Base-by-base conservation (phyloP, 306 rosid genomes). In the Trifolium subterraneum region DNA sequence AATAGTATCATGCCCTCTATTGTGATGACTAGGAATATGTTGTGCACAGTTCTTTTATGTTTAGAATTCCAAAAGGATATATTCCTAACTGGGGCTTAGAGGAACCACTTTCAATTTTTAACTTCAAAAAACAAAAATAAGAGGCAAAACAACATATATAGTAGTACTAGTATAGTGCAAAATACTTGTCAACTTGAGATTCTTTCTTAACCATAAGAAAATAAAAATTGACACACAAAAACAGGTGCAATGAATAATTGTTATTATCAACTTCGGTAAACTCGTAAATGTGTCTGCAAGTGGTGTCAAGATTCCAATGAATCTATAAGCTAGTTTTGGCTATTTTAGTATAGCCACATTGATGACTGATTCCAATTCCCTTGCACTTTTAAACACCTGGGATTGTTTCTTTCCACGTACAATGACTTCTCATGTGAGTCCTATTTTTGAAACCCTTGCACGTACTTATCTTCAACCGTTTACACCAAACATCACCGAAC, bases 381-480 rank as follows among this genome's bases (percentile, higher is more conserved):
- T 72, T 72, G 75, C 25, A 18, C 33, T 69, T 59, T 39, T 22
- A 52, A 82, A 62, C 79, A 68, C 76, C 60, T 62, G 76, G 81
- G 76, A 39, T 64, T 59, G 67, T 73, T 64, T 56, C 63, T 47
- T 54, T 63, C 83, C 85, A 83, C 82, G 85, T 78, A 77, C 77
- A 47, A 54, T 13, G 6, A n/a, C 64, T 47, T 73, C 52, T 0
- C 36, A 79, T 38, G 80, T 60, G 36, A 29, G 16, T 41, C 10
- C 13, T 11, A 7, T 78, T 78, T 60, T 74, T 45, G 83, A 70
- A 78, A 73, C 38, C 80, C 54, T 48, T 61, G 65, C 66, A 12
- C 68, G 74, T 75, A 69, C 85, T 90, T 87, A 87, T 88, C 91
- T 66, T 64, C 83, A 82, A 78, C 87, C 75, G 69, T 80, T 79